A percentile compares a stretch with the other conserved stretches of the same genome.
phyloP scores from a whole-genome alignment of 352 stramenopile species.

The Globisporangium abappressorium region DNA sequence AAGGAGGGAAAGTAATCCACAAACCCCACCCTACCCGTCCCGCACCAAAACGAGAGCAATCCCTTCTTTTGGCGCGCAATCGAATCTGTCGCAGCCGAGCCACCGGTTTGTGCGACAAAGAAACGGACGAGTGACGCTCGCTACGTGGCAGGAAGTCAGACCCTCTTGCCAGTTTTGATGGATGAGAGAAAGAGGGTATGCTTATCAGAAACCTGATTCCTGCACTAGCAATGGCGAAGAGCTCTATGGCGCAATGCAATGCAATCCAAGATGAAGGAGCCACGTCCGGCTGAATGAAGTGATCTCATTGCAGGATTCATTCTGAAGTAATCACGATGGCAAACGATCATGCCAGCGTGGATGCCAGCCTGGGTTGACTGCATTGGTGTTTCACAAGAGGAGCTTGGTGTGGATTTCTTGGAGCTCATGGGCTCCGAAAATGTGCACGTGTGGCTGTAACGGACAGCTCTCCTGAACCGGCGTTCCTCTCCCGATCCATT shows the following conservation, averaged over 20 bases:
- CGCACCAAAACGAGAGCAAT: neutral
- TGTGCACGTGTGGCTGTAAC: neutral
- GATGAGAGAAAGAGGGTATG: neutral
- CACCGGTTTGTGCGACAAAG: constrained; percentile 4
- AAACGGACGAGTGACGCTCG: constrained; percentile 7
- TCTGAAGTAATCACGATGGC: neutral
- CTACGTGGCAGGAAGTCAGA: constrained; percentile 1
- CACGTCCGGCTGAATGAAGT: neutral
- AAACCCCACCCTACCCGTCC: neutral
- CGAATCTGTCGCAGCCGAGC: constrained; percentile 1
- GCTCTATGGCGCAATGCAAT: neutral
- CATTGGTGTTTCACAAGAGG: neutral
- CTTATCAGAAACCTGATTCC: constrained; percentile 1
- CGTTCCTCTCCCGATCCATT: neutral
- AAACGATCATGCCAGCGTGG: neutral
- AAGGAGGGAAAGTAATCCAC: neutral
- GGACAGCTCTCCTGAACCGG: neutral
- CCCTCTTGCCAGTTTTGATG: neutral
- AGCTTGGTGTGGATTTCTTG: neutral
- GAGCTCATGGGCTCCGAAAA: neutral
- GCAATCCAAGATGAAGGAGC: neutral
- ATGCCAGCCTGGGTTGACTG: neutral
- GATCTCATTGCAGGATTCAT: neutral
- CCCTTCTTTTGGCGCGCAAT: neutral
- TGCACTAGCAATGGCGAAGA: neutral